Conservation (phyloP, 495 filamentous ascomycete species). For the Saxophila tyrrhenica region DNA sequence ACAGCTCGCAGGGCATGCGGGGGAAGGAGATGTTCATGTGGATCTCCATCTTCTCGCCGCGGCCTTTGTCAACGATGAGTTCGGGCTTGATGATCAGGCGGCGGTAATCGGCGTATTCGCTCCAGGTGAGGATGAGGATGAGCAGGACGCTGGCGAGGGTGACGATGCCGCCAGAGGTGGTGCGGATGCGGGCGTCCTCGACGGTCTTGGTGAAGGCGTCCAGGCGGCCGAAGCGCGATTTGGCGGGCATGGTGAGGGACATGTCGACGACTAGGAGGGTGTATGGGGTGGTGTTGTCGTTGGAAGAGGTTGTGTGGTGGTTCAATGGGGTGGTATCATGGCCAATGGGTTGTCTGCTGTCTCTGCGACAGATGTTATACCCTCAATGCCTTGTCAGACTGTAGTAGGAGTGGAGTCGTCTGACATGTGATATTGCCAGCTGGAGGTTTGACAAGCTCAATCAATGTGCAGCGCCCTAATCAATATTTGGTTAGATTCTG, state of each 20-base stretch:
- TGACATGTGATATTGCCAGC: neutral
- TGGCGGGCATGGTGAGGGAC: conserved; percentile 41
- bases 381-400: neutral
- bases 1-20: conserved; percentile 80
- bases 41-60: conserved; percentile 97
- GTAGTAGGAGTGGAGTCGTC: neutral
- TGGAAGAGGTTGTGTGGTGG: neutral
- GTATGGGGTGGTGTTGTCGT: neutral
- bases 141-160: conserved; percentile 81
- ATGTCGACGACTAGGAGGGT: too few relatives aligned
- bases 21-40: conserved; percentile 97
- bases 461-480: neutral
- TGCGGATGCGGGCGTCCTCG: conserved; percentile 92
- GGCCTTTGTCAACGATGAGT: conserved; percentile 88
- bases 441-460: neutral
- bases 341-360: neutral
- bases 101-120: conserved; percentile 91
- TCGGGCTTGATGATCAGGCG: conserved; percentile 80
- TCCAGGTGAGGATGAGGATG: conserved; percentile 79
- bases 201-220: conserved; percentile 99
- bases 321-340: neutral
- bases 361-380: neutral
- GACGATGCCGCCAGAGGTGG: conserved; percentile 92
- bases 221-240: conserved; percentile 85
- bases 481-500: neutral